Evolutionary conservation across 345 rosid genomes (phyloP).

Genomic region (Eucalyptus sp.): DNA sequence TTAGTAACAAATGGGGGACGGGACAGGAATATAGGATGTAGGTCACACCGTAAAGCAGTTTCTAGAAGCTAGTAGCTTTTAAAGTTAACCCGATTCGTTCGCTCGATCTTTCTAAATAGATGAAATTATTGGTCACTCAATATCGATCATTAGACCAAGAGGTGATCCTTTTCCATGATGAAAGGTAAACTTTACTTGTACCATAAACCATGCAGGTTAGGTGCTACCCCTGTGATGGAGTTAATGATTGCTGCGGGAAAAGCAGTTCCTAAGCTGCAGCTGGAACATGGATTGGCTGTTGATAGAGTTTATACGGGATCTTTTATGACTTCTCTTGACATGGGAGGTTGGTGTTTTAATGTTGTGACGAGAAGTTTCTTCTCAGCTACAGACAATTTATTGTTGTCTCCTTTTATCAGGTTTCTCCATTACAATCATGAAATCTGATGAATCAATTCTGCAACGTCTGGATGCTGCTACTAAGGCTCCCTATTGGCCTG

Average conservation of each 20-base stretch:
- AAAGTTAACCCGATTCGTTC: not conserved
- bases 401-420: constrained; percentile 25
- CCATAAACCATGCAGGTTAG: constrained; percentile 39
- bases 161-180: not conserved
- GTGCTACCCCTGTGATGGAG: constrained; percentile 92
- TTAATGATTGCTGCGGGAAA: constrained; percentile 92
- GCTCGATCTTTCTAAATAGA: not conserved
- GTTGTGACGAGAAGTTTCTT: not conserved
- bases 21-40: not conserved
- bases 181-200: not conserved
- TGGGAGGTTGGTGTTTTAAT: constrained; percentile 65
- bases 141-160: not conserved
- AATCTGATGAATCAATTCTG: constrained; percentile 57
- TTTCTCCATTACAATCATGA: constrained; percentile 91
- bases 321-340: constrained; percentile 97
- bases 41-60: not conserved
- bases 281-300: constrained; percentile 92
- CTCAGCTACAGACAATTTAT: not conserved
- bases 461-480: constrained; percentile 82
- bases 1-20: not conserved
- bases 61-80: not conserved
- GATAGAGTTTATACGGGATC: constrained; percentile 97
- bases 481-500: constrained; percentile 95
- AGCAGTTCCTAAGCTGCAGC: constrained; percentile 83
- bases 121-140: not conserved